These are phyloP conservation scores for Funneliformis caledonium DNA, from an alignment of 371 early-diverging fungal genomes.

Conservation along the genomic window DNA sequence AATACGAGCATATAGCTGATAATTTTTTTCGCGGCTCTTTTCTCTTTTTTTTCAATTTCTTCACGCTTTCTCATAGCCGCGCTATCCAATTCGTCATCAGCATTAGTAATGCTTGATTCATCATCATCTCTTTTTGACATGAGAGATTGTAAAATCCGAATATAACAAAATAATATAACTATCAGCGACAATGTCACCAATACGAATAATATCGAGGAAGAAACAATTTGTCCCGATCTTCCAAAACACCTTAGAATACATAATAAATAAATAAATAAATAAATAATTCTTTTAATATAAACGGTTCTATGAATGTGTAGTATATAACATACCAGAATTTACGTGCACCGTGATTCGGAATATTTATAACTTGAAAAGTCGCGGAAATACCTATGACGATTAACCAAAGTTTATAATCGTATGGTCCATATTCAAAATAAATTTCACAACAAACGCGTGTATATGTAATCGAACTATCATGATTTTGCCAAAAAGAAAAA, in stretches of 20 bases:
- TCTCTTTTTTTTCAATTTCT: neutral
- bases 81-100: neutral
- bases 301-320: too few relatives aligned
- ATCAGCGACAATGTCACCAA: neutral
- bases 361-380: neutral
- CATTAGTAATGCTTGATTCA: neutral
- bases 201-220: neutral
- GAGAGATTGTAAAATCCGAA: neutral
- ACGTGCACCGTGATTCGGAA: neutral
- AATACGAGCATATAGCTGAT: conserved; percentile 3
- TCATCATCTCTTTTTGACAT: neutral
- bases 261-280: too few relatives aligned
- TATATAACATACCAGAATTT: neutral
- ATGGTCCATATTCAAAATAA: conserved; percentile 8
- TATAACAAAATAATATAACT: neutral
- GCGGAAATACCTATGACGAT: neutral
- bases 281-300: too few relatives aligned
- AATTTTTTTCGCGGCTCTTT: neutral
- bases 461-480: neutral
- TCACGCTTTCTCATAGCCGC: neutral
- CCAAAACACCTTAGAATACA: neutral
- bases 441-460: neutral
- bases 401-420: conserved; percentile 11
- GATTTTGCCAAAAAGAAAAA: too few relatives aligned
- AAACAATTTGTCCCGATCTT: too few relatives aligned